Conservation (phyloP, 2,329 filamentous ascomycete species). For the Sporothrix brasiliensis region DNA sequence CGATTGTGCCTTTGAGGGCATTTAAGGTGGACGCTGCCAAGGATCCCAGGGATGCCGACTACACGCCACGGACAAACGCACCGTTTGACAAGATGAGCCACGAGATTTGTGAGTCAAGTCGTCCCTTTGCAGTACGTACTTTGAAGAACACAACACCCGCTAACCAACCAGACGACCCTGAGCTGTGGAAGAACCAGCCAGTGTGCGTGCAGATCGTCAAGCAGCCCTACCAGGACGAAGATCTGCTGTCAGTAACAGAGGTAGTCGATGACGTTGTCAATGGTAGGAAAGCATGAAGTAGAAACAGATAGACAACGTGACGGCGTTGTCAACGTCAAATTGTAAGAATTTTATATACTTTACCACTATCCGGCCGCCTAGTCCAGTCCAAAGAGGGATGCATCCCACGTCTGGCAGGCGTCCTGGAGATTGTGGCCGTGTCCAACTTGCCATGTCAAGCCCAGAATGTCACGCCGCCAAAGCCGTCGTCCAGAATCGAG, state of each 20-base stretch:
- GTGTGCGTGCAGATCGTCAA: slow-evolving; percentile 28
- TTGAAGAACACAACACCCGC: background rate
- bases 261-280: slow-evolving; percentile 28
- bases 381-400: slow-evolving; percentile 26
- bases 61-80: slow-evolving; percentile 18
- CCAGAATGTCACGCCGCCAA: slow-evolving; percentile 29
- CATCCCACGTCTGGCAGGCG: slow-evolving; percentile 20
- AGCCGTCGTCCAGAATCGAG: background rate
- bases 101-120: slow-evolving; percentile 26
- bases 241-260: slow-evolving; percentile 25
- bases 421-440: slow-evolving; percentile 14
- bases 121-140: background rate
- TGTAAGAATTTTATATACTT: background rate
- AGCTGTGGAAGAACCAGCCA: slow-evolving; percentile 25
- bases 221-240: slow-evolving; percentile 29
- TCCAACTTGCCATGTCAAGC: slow-evolving; percentile 22
- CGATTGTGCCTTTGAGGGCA: slow-evolving; percentile 22
- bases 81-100: slow-evolving; percentile 29
- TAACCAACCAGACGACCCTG: slow-evolving; percentile 27
- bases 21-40: slow-evolving; percentile 6
- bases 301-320: background rate
- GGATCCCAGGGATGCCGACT: slow-evolving; percentile 23
- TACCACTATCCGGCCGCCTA: background rate
- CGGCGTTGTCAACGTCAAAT: background rate
- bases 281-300: background rate